Evolutionary conservation across 2,329 filamentous ascomycete genomes (phyloP).

Genomic region (Bipolaris sorokiniana): DNA sequence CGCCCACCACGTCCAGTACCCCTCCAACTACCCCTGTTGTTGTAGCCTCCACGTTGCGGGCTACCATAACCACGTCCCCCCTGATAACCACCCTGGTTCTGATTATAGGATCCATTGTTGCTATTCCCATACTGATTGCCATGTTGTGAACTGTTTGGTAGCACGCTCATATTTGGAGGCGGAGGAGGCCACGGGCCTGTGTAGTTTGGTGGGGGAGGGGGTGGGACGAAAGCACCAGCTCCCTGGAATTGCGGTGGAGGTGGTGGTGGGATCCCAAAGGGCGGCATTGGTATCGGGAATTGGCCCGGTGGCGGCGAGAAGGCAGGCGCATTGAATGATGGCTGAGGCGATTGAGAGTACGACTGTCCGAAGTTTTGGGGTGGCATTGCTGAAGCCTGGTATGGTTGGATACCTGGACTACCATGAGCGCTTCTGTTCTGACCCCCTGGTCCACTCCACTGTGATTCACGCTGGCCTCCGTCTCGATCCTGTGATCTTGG

Average conservation of each 20-base stretch:
- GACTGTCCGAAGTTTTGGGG: constrained; percentile 13
- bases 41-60: constrained; percentile 21
- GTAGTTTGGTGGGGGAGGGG: constrained; percentile 35
- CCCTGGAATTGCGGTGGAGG: constrained; percentile 30
- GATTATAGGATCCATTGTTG: constrained; percentile 1
- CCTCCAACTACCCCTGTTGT: constrained; percentile 26
- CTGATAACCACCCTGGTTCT: constrained; percentile 11
- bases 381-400: constrained; percentile 10
- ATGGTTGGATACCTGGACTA: constrained; percentile 13
- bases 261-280: constrained; percentile 26
- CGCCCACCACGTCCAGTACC: constrained; percentile 24
- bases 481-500: constrained; percentile 14
- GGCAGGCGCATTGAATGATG: constrained; percentile 25
- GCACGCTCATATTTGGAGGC: constrained; percentile 25
- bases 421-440: constrained; percentile 9
- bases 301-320: constrained; percentile 29
- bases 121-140: constrained; percentile 14
- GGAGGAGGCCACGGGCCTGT: constrained; percentile 31
- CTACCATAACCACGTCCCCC: constrained; percentile 25
- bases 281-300: constrained; percentile 25
- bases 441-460: constrained; percentile 15
- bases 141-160: constrained; percentile 18
- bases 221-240: constrained; percentile 24
- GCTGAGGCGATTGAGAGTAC: constrained; percentile 20
- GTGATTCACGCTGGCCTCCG: constrained; percentile 15